Base-by-base conservation (phyloP, 169 alveolate genomes). In the Plasmodium fragile region DNA sequence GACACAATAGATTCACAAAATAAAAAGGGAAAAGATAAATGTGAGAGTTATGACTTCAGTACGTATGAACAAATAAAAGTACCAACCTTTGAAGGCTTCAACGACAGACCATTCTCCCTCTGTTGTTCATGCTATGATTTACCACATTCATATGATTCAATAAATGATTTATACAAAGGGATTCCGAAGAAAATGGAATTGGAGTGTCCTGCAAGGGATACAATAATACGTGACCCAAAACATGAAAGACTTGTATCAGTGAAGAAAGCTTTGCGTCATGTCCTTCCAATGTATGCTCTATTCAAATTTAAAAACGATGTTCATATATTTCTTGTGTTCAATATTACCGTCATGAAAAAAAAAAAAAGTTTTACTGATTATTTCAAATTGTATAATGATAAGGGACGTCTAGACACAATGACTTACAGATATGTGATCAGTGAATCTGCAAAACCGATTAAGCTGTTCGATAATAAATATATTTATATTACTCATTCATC, bases 41-140 rank as follows among this genome's bases (percentile, higher is more conserved):
- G 93, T 34, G 39, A 39, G 41, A 34, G 16, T 6, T 52, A 73
- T 65, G 78, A 75, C 2, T 49, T 77, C 59, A 49, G 39, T 30
- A 8, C 10, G 43, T 36, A 75, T 49, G 93, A 85, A 49, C 65
- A 53, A 18, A n/a, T 45, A 32, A 32, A 45, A 5, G 53, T 85
- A 0, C 93, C 93, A 28, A 36, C 8, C 3, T 85, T 85, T 13
- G 22, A 85, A 85, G 93, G 84, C 2, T 85, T 85, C 32, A 85
- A 85, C 39, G 85, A 85, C 4, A 85, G 34, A 2, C 45, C 71
- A 4, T 85, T 73, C 65, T 52, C 93, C 10, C 34, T 77, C 16
- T 85, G 93, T 52, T 85, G 93, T 53, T 85, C 93, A 3, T 85
- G 93, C 52, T 11, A 49, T 28, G 93, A 85, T 53, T n/a, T 53